A percentile compares a stretch with the other conserved stretches of the same genome.
phyloP scores from a whole-genome alignment of 345 rosid genomes.

The Isatis tinctoria region DNA sequence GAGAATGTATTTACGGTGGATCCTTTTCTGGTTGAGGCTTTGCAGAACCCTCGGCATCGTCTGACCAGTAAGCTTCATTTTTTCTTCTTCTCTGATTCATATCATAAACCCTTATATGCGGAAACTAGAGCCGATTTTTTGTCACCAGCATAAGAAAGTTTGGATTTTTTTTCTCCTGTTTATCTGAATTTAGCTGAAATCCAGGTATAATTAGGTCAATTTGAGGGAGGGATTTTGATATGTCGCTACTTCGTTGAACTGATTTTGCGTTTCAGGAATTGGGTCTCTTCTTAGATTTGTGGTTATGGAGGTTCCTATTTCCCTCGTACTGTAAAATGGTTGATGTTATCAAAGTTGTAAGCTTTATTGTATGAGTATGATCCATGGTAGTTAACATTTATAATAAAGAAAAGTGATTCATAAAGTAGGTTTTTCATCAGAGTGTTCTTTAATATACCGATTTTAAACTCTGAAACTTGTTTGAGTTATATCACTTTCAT shows the following conservation, averaged over 20 bases:
- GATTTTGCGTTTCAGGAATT: background rate
- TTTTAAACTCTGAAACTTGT: background rate
- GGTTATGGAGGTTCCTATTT: background rate
- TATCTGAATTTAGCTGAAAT: background rate
- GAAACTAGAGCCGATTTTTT: background rate
- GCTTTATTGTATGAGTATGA: background rate
- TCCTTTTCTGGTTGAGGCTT: conserved; percentile 85
- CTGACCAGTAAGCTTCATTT: conserved; percentile 53
- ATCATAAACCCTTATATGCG: background rate
- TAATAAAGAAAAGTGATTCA: too few species aligned
- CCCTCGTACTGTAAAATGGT: background rate
- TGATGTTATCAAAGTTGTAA: background rate
- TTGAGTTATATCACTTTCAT: background rate
- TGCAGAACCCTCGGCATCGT: conserved; percentile 88
- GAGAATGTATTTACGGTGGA: conserved; percentile 62
- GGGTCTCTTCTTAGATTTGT: background rate
- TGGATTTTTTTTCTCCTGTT: background rate
- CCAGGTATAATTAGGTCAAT: background rate
- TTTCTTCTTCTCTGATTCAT: background rate
- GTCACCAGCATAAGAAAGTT: background rate
- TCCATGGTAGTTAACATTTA: background rate
- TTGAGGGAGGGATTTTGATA: background rate
- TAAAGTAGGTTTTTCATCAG: background rate
- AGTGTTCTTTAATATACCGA: background rate
- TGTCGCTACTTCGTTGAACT: background rate